Percentiles rank a stretch among this genome's conserved stretches.
Conservation (phyloP, 1,284 basidiomycete species). For the Sphagnurus paluster region DNA sequence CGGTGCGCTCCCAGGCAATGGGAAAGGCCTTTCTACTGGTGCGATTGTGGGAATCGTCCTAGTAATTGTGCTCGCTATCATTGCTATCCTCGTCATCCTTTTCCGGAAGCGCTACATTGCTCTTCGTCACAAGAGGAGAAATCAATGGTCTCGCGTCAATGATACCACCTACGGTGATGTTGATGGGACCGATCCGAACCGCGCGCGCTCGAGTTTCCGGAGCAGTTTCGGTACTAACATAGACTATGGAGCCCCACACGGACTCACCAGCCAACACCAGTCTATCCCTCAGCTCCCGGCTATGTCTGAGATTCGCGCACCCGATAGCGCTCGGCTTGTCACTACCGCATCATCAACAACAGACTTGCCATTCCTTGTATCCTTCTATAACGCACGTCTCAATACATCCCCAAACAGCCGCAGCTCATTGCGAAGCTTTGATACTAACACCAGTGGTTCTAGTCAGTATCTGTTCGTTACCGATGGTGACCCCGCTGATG, state of each 20-base stretch:
- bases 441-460: slow-evolving; percentile 31
- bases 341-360: slow-evolving; percentile 16
- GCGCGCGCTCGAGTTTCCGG: slow-evolving; percentile 24
- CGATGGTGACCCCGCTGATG: slow-evolving; percentile 16
- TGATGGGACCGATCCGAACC: slow-evolving; percentile 14
- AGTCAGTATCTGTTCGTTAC: slow-evolving; percentile 44
- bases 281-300: slow-evolving; percentile 41
- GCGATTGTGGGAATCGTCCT: slow-evolving; percentile 33
- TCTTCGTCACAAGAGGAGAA: slow-evolving; percentile 29
- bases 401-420: slow-evolving; percentile 21
- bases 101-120: slow-evolving; percentile 31
- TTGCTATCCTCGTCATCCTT: slow-evolving; percentile 28
- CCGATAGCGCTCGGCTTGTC: slow-evolving; percentile 11
- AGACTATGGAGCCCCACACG: slow-evolving; percentile 30
- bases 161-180: slow-evolving; percentile 25
- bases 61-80: slow-evolving; percentile 23
- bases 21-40: slow-evolving; percentile 23
- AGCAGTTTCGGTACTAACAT: slow-evolving; percentile 40
- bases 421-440: slow-evolving; percentile 38
- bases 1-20: not conserved
- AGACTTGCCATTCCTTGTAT: slow-evolving; percentile 23
- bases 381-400: slow-evolving; percentile 25
- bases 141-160: slow-evolving; percentile 29
- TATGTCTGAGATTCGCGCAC: slow-evolving; percentile 46
- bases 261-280: slow-evolving; percentile 18